Conservation (phyloP, 2,329 filamentous ascomycete species). For the Botrytis medusae region DNA sequence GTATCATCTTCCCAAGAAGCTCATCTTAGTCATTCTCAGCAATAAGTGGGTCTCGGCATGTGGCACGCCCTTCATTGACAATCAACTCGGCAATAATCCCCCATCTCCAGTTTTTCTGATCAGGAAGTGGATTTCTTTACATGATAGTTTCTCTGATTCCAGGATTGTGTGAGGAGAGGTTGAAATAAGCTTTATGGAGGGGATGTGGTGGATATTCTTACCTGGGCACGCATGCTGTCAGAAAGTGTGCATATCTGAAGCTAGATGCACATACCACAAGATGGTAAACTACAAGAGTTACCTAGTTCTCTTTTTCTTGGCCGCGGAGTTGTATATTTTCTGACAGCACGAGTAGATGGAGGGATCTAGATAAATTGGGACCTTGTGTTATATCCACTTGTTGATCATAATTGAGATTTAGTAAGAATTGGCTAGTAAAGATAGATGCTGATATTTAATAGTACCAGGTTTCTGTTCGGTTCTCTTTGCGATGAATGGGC, state of each 20-base stretch:
- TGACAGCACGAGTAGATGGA: neutral
- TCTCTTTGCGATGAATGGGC: neutral
- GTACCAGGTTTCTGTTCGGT: neutral
- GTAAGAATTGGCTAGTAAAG: neutral
- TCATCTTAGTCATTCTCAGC: neutral
- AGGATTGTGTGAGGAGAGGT: neutral
- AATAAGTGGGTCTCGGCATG: neutral
- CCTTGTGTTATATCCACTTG: neutral
- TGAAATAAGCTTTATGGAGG: neutral
- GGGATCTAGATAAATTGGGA: neutral
- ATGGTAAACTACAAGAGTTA: neutral
- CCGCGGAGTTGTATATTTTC: neutral
- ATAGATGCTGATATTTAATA: neutral
- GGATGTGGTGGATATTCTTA: neutral
- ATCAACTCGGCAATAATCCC: neutral
- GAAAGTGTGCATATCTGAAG: neutral
- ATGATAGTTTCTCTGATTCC: slow-evolving; percentile 1
- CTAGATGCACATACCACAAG: neutral
- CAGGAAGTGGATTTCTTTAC: neutral
- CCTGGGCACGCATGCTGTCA: neutral
- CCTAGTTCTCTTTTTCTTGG: neutral
- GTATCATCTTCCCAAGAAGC: neutral
- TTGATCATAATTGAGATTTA: neutral
- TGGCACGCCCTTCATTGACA: neutral
- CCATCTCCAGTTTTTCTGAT: neutral